phyloP scores from a whole-genome alignment of 345 rosid species.

The Salix exigua region DNA sequence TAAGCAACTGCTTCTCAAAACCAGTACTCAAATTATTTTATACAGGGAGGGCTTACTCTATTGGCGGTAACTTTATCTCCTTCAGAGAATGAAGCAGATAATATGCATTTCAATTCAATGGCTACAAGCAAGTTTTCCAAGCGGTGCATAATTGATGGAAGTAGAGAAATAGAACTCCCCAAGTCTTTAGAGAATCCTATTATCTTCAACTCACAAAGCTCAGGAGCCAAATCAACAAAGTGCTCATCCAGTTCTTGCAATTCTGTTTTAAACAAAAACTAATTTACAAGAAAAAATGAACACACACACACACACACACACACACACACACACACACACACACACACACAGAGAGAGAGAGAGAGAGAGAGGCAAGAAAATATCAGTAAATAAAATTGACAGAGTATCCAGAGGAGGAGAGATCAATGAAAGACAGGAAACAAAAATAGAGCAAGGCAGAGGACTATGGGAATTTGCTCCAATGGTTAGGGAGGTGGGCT shows the following conservation, averaged over 20 bases:
- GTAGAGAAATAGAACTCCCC: constrained; percentile 80
- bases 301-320: not conserved
- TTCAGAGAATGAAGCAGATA: constrained; percentile 67
- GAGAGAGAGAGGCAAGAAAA: not conserved
- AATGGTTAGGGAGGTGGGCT: no score
- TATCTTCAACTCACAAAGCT: constrained; percentile 83
- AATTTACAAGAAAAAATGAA: constrained; percentile 4
- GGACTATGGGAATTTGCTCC: no score
- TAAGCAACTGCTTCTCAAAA: not conserved
- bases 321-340: no score
- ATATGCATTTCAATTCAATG: constrained; percentile 64
- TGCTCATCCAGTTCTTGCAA: constrained; percentile 68
- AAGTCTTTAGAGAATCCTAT: constrained; percentile 79
- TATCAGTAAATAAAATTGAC: no score
- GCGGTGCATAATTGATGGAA: constrained; percentile 93
- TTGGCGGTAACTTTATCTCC: constrained; percentile 64
- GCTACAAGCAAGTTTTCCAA: constrained; percentile 90
- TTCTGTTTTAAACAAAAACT: constrained; percentile 42
- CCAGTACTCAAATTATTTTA: constrained; percentile 8
- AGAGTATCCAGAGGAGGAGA: no score
- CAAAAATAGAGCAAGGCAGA: no score
- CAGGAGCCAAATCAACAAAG: constrained; percentile 72
- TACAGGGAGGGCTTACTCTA: constrained; percentile 45
- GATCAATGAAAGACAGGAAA: no score
- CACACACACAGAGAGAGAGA: no score